These are phyloP conservation scores for Nakazawaea wickerhamii DNA, from an alignment of 805 yeast genomes.

Conservation along the genomic window DNA sequence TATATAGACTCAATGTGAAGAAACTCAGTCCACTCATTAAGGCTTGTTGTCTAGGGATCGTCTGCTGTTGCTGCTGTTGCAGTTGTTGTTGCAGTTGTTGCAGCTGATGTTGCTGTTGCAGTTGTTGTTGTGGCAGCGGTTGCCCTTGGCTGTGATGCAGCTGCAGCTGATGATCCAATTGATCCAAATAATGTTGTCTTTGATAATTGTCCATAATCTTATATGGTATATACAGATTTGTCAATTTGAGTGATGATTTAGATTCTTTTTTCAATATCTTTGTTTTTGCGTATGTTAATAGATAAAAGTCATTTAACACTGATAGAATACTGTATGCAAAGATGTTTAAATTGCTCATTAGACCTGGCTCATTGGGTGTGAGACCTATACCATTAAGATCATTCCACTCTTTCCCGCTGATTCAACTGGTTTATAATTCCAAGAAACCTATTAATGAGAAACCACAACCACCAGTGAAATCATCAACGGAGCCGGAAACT, in stretches of 20 bases:
- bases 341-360: not conserved
- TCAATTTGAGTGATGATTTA: not conserved
- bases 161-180: slow-evolving; percentile 12
- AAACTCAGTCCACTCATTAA: slow-evolving; percentile 50
- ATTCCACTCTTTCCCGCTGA: not conserved
- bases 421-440: slow-evolving; percentile 4
- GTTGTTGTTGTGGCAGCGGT: slow-evolving; percentile 15
- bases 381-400: not conserved
- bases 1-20: slow-evolving; percentile 54
- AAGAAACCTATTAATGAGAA: not conserved
- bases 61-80: slow-evolving; percentile 34
- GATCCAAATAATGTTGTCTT: slow-evolving; percentile 13
- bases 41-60: slow-evolving; percentile 44
- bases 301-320: not conserved
- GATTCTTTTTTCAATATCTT: not conserved
- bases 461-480: not conserved
- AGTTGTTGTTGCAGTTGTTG: slow-evolving; percentile 34
- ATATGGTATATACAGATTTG: not conserved
- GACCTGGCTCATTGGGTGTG: not conserved
- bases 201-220: slow-evolving; percentile 11
- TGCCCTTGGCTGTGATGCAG: slow-evolving; percentile 13
- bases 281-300: not conserved
- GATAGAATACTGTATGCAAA: not conserved
- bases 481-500: not conserved
- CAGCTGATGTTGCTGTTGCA: slow-evolving; percentile 13